Base-by-base conservation (phyloP, 768 basidiomycete species). In the Leccinum variicolor region DNA sequence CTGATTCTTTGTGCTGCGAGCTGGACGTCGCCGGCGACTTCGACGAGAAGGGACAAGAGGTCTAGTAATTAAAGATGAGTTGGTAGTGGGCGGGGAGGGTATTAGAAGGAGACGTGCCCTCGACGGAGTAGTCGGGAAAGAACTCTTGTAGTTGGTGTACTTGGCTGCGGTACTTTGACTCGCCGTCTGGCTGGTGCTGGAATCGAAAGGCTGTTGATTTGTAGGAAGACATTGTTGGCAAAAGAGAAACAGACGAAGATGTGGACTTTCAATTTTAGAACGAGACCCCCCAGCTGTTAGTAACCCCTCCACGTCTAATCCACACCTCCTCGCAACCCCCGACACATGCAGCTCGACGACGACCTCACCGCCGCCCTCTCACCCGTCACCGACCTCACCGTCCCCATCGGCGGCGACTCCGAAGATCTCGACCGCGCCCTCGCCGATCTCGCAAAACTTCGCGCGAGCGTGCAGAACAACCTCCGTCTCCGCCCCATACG, bases 401-500 rank as follows among this genome's bases (percentile, higher is more conserved):
- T 64, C 25, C 26, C 51, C 52, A n/a, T 64, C 54, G 69, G 69
- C 54, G 59, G 66, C 5, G 89, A 58, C 13, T 34, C 53, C 23
- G 67, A 86, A 63, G 88, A 90, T 61, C 75, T 92, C 54, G 79
- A 82, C 15, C 82, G 83, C 60, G 88, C 87, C 58, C 77, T 92
- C 39, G 84, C 79, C 13, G 81, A 79, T 54, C 82, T 93, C 39
- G 86, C 89, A 56, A 74, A 81, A 63, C 79, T 93, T 8, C 82
- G 91, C 33, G 79, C 81, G 62, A 89, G 77, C 63, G 87, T 93
- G 3, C 83, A 86, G 73, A 80, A 84, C 72, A 93, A 93, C 64
- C 80, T 93, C 36, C 85, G 84, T 57, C 78, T 93, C 34, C 81
- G 91, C 21, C 91, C 92, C 28, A 87, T 93, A 56, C 82, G 84